A percentile compares a stretch with the other conserved stretches of the same genome.
Evolutionary conservation across 768 basidiomycete species (phyloP).

Genomic region (Fibroporia radiculosa): DNA sequence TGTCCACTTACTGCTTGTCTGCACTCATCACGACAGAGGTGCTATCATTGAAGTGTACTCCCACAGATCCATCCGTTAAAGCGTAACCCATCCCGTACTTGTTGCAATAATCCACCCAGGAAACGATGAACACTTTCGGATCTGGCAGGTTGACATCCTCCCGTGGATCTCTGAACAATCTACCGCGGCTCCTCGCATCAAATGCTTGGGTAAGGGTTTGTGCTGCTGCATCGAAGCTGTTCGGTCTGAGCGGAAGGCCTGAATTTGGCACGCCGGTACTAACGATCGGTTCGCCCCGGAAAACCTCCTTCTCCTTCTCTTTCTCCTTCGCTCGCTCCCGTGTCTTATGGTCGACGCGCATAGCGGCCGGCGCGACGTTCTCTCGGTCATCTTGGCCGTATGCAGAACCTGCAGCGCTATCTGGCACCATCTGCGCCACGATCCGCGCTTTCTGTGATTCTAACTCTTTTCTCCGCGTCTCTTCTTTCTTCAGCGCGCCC

Average conservation of each 20-base stretch:
- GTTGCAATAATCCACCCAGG: constrained; percentile 99
- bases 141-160: constrained; percentile 44
- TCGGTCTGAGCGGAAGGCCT: constrained; percentile 27
- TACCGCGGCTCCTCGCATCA: constrained; percentile 54
- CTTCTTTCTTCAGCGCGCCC: constrained; percentile 32
- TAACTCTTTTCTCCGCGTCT: constrained; percentile 59
- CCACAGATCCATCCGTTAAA: constrained; percentile 89
- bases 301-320: constrained; percentile 8
- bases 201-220: constrained; percentile 51
- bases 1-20: constrained; percentile 66
- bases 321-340: constrained; percentile 12
- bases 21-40: constrained; percentile 80
- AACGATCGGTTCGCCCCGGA: constrained; percentile 1
- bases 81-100: constrained; percentile 99
- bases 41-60: constrained; percentile 96
- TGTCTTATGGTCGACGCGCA: constrained; percentile 15
- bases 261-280: constrained; percentile 17
- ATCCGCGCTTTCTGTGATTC: constrained; percentile 90
- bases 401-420: constrained; percentile 26
- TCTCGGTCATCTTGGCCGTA: constrained; percentile 24
- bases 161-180: constrained; percentile 60
- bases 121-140: constrained; percentile 86
- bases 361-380: constrained; percentile 24
- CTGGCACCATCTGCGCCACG: constrained; percentile 87
- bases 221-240: constrained; percentile 62